These are phyloP conservation scores for Aethionema arabicum DNA, from an alignment of 345 rosid species.

Conservation along the genomic window DNA sequence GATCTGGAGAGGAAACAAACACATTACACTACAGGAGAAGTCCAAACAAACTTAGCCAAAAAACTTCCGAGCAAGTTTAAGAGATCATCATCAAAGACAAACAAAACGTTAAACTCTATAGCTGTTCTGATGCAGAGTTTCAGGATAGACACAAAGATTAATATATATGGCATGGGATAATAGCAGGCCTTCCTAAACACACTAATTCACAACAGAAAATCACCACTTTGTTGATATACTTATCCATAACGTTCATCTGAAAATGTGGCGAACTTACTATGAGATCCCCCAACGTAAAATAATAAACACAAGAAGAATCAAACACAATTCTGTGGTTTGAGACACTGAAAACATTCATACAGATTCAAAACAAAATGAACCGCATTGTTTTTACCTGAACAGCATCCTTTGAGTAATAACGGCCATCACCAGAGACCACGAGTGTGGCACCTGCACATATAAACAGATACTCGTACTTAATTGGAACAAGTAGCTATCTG, in stretches of 20 bases:
- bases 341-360: background rate
- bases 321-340: background rate
- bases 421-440: constrained; percentile 99
- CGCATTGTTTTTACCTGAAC: constrained; percentile 63
- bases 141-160: background rate
- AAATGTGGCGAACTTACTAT: background rate
- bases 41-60: constrained; percentile 2
- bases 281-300: background rate
- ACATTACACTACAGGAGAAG: constrained; percentile 6
- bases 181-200: background rate
- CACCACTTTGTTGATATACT: background rate
- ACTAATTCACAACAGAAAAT: background rate
- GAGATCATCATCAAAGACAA: constrained; percentile 15
- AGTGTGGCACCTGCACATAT: constrained; percentile 77
- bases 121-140: background rate
- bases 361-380: constrained; percentile 2
- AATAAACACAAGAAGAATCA: background rate
- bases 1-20: constrained; percentile 53
- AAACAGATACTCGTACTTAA: constrained; percentile 20
- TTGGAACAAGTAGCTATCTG: background rate
- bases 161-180: background rate
- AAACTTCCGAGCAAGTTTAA: background rate
- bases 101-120: background rate
- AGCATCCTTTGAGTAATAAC: constrained; percentile 90
- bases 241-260: background rate